phyloP scores from a whole-genome alignment of 176 grass and related monocot genomes.

The Paspalum notatum region DNA sequence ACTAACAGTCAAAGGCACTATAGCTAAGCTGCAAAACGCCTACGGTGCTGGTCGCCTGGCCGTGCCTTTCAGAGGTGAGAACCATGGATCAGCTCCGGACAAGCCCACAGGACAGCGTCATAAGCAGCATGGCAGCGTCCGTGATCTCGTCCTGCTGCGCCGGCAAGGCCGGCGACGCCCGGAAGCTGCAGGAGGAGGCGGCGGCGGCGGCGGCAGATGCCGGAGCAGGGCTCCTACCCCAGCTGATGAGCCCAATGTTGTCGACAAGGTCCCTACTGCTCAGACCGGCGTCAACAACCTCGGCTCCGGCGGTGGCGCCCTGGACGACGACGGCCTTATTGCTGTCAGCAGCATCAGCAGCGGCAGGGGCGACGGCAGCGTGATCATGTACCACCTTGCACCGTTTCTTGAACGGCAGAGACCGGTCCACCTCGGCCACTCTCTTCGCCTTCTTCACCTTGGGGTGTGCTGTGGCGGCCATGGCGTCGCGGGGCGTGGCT shows the following conservation, averaged over 20 bases:
- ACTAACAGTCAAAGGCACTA: constrained; percentile 37
- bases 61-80: background rate
- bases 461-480: background rate
- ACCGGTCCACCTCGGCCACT: constrained; percentile 61
- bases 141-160: constrained; percentile 89
- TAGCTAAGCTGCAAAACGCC: constrained; percentile 43
- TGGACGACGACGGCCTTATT: too few species aligned
- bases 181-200: constrained; percentile 45
- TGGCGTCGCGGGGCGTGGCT: too few species aligned
- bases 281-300: too few species aligned
- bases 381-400: constrained; percentile 70
- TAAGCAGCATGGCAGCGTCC: constrained; percentile 92
- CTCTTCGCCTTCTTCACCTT: constrained; percentile 84
- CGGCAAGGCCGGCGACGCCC: constrained; percentile 34
- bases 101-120: constrained; percentile 86
- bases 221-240: constrained; percentile 43
- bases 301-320: too few species aligned
- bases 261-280: too few species aligned
- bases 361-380: too few species aligned
- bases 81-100: constrained; percentile 65
- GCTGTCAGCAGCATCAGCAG: too few species aligned
- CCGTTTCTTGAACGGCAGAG: constrained; percentile 95
- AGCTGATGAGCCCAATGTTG: constrained; percentile 55
- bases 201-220: constrained; percentile 8
- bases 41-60: constrained; percentile 25